Evolutionary conservation across 768 basidiomycete species (phyloP), one percentile per base, ranked within the genome.

Genomic region (Rhodotorula sphaerocarpa): DNA sequence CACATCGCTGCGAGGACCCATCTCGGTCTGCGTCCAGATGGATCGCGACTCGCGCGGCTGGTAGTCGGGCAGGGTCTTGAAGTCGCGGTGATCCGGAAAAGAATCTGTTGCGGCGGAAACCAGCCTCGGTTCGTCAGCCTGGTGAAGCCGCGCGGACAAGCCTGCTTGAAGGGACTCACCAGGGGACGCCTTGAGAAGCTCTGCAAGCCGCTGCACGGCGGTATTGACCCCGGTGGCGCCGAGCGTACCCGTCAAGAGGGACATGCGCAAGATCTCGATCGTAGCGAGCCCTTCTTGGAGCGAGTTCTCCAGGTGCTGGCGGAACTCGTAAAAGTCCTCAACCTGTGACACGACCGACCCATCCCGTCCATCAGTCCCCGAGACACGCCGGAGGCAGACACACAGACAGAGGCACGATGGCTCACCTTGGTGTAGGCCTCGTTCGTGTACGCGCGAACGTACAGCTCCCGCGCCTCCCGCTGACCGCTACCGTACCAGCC

Each of bases 211-310:
- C 61, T 88, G 85, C 36, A 90, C 79, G 71, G 90, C 88, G 20
- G 39, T 21, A 7, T 31, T 31, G 81, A 86, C 83, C 65, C 88
- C 50, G 86, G 64, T 88, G 86, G 78, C 46, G 23, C 68, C 82
- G 55, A 88, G 79, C 23, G 79, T 77, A 73, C 90, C 90, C 56
- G 88, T 86, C 1, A 84, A 77, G 18, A 90, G 76, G 25, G 86
- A 83, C 85, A 90, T 89, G 57, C 89, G 82, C 41, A 90, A 80
- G 71, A 90, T 84, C 73, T 93, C 90, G 67, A 91, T 76, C 72
- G 87, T 86, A 3, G 55, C 50, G 27, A 60, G 46, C 28, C 33
- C 47, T n/a, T 43, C 81, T 73, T 90, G 87, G 14, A 92, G 79
- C 7, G 90, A 92, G 73, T 85, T 86, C 63, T 90, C 87, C 14